These are phyloP conservation scores for Ganoderma sp. DNA, from an alignment of 1,284 basidiomycete genomes.

Conservation along the genomic window DNA sequence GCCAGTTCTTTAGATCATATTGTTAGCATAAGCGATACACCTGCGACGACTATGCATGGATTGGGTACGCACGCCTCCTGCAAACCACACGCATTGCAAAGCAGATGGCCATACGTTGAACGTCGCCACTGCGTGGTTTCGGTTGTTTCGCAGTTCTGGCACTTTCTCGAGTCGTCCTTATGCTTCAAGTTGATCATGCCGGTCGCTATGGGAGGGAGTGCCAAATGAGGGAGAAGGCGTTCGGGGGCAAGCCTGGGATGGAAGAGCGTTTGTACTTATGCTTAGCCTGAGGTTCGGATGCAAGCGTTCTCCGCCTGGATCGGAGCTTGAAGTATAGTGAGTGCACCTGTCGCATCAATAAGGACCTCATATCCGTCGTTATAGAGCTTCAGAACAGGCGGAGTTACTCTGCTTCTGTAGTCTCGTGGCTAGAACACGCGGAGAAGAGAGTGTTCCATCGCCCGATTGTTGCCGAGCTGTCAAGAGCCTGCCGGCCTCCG, in stretches of 20 bases:
- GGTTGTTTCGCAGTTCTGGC: neutral
- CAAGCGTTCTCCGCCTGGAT: neutral
- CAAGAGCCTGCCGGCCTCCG: too few species aligned
- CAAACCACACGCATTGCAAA: neutral
- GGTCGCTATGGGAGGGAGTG: neutral
- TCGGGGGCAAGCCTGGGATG: neutral
- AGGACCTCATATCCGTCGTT: neutral
- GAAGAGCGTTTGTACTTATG: neutral
- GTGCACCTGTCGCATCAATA: neutral
- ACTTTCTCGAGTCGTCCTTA: neutral
- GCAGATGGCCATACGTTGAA: neutral
- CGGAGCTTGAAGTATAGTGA: neutral
- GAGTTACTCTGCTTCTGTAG: too few species aligned
- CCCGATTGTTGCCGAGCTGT: too few species aligned
- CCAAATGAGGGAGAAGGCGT: neutral
- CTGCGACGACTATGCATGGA: neutral
- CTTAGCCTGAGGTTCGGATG: neutral
- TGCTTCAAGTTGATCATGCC: neutral
- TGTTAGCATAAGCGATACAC: neutral
- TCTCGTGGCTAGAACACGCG: too few species aligned
- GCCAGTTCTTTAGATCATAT: neutral
- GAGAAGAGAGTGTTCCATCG: too few species aligned
- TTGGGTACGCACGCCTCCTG: neutral
- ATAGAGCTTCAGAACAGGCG: neutral
- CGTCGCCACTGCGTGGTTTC: neutral